Base-by-base conservation (phyloP, 176 grass and related monocot species). In the Cenchrus purpureus region DNA sequence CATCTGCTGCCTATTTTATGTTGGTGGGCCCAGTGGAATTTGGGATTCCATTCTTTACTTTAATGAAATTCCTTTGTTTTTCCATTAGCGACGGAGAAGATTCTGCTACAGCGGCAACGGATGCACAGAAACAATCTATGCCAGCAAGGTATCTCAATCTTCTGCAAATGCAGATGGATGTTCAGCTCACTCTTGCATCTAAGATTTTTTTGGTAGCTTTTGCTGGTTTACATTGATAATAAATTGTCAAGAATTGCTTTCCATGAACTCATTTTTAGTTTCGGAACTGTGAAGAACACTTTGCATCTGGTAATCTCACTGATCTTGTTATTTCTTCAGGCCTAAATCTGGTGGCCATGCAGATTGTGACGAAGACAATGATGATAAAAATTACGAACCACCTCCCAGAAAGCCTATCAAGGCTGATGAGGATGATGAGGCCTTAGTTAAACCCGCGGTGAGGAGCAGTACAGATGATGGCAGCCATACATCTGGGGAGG, bases 21-120 rank as follows among this genome's bases (percentile, higher is more conserved):
- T 82, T 77, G 56, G 53, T 43, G 34, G 25, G 54, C 85, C 48
- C 31, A 91, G n/a, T 84, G 61, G 67, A 81, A 46, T 64, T 62
- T 51, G 31, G 46, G 11, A 29, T 79, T 82, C 32, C 53, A 48
- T 78, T 42, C 42, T 69, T 81, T 49, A 83, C 16, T 66, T 67
- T 52, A 12, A 59, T 68, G 22, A 55, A 71, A 75, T 91, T 84
- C 64, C 59, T 79, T 10, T 73, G 86, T 70, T 76, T 10, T 48
- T 61, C 14, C 48, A 40, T 44, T 64, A 98, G 95, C 67, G 81
- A 90, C 10, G 89, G 90, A 88, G 95, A 95, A 84, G 83, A 93
- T 79, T 91, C 89, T 71, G 44, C 77, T 88, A 83, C 77, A 81
- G 63, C 61, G 66, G 68, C 67, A 20, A 74, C 40, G 56, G 79